A percentile compares a stretch with the other conserved stretches of the same genome.
These are phyloP conservation scores for Pichia membranifaciens DNA, from an alignment of 805 yeast genomes.

Conservation along the genomic window DNA sequence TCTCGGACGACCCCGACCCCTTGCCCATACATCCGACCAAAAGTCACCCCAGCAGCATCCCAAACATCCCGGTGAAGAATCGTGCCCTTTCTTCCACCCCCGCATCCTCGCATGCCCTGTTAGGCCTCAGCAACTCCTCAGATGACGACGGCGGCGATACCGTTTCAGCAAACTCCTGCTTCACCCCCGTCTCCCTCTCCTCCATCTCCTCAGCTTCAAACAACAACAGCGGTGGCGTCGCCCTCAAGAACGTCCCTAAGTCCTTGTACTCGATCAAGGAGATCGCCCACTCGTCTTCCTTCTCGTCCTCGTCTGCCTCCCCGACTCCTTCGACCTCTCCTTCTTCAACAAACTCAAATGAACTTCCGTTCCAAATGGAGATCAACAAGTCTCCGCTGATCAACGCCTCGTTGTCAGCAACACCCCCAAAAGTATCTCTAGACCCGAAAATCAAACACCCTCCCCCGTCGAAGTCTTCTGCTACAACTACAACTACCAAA, in stretches of 20 bases:
- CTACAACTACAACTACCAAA: slow-evolving; percentile 2
- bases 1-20: slow-evolving; percentile 10
- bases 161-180: too few relatives aligned
- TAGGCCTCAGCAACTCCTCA: too few relatives aligned
- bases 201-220: not conserved
- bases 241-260: not conserved
- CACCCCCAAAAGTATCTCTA: slow-evolving; percentile 31
- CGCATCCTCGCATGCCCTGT: too few relatives aligned
- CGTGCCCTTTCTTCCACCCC: too few relatives aligned
- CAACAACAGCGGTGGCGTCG: not conserved
- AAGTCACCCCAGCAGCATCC: not conserved
- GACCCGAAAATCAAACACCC: slow-evolving; percentile 17
- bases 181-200: too few relatives aligned
- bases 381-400: slow-evolving; percentile 16
- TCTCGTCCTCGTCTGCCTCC: not conserved
- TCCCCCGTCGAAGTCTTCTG: not conserved
- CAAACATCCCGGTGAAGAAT: too few relatives aligned
- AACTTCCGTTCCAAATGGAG: slow-evolving; percentile 6
- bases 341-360: slow-evolving; percentile 24
- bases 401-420: slow-evolving; percentile 5
- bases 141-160: too few relatives aligned
- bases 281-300: not conserved
- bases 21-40: slow-evolving; percentile 10
- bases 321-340: slow-evolving; percentile 23
- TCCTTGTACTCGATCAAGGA: not conserved